phyloP scores from a whole-genome alignment of 192 early-diverging fungal species.

The Tieghemiomyces parasiticus region DNA sequence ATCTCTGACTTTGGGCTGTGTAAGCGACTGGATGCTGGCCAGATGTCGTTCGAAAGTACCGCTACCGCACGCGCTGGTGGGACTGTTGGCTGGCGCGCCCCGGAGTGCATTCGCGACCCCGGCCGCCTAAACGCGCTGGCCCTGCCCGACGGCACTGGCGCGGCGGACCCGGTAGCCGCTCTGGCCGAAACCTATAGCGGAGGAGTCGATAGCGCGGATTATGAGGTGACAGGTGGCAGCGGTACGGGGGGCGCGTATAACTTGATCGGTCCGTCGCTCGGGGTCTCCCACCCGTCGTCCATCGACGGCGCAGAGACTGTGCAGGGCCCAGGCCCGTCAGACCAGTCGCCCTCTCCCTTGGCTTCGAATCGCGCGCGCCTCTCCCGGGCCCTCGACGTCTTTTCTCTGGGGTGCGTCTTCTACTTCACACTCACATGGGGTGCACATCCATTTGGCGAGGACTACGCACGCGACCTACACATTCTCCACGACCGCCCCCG shows the following conservation, averaged over 20 bases:
- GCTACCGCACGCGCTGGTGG: slow-evolving; percentile 41
- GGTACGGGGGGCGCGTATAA: too few species aligned
- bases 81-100: slow-evolving; percentile 94
- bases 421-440: slow-evolving; percentile 84
- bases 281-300: too few species aligned
- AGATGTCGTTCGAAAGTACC: slow-evolving; percentile 90
- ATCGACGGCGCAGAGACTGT: too few species aligned
- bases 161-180: too few species aligned
- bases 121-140: slow-evolving; percentile 11
- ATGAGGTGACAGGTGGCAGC: too few species aligned
- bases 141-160: slow-evolving; percentile 12
- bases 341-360: too few species aligned
- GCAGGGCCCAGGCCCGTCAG: too few species aligned
- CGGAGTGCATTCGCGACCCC: slow-evolving; percentile 56
- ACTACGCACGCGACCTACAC: slow-evolving; percentile 76
- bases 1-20: slow-evolving; percentile 97
- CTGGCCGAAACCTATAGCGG: too few species aligned
- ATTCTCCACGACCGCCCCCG: slow-evolving; percentile 65
- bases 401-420: slow-evolving; percentile 90
- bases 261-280: too few species aligned
- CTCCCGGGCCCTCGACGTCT: slow-evolving; percentile 87
- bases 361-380: too few species aligned
- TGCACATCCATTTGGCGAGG: slow-evolving; percentile 91
- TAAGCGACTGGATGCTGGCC: slow-evolving; percentile 84
- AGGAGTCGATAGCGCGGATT: too few species aligned